Evolutionary conservation across 2,329 filamentous ascomycete genomes (phyloP).

Genomic region (Colletotrichum orbiculare): DNA sequence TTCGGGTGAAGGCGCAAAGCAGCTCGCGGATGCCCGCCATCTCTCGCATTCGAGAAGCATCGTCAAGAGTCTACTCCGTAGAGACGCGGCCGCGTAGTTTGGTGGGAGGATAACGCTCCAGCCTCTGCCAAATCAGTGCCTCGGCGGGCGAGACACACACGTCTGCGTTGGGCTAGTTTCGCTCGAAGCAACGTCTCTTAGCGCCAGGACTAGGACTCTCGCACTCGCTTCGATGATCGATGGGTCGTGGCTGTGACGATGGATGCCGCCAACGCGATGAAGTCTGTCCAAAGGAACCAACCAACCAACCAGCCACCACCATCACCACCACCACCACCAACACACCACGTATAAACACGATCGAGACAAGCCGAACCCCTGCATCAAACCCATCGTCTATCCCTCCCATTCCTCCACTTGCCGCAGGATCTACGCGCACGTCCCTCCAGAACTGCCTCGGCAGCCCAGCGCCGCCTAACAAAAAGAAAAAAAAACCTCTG

Average conservation of each 20-base stretch:
- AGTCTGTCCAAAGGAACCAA: background rate
- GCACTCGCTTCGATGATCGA: background rate
- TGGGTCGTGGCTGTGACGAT: background rate
- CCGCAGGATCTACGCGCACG: slow-evolving; percentile 23
- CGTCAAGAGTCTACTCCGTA: background rate
- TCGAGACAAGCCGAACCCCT: slow-evolving; percentile 25
- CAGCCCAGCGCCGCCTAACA: slow-evolving; percentile 11
- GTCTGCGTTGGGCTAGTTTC: background rate
- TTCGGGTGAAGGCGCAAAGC: slow-evolving; percentile 4
- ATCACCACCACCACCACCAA: background rate
- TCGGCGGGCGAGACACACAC: too few relatives aligned
- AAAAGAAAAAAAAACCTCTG: slow-evolving; percentile 14
- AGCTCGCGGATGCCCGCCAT: background rate
- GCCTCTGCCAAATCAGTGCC: too few relatives aligned
- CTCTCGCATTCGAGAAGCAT: background rate
- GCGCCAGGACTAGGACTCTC: background rate
- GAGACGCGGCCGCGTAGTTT: too few relatives aligned
- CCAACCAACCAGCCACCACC: slow-evolving; percentile 10
- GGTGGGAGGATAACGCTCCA: too few relatives aligned
- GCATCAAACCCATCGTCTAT: background rate
- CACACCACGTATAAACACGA: background rate
- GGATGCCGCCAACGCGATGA: background rate
- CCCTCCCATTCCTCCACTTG: slow-evolving; percentile 3
- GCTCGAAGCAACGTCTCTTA: background rate
- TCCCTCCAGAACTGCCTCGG: slow-evolving; percentile 27